Base-by-base conservation (phyloP, 2,329 filamentous ascomycete genomes). In the Podosphaera aphanis region DNA sequence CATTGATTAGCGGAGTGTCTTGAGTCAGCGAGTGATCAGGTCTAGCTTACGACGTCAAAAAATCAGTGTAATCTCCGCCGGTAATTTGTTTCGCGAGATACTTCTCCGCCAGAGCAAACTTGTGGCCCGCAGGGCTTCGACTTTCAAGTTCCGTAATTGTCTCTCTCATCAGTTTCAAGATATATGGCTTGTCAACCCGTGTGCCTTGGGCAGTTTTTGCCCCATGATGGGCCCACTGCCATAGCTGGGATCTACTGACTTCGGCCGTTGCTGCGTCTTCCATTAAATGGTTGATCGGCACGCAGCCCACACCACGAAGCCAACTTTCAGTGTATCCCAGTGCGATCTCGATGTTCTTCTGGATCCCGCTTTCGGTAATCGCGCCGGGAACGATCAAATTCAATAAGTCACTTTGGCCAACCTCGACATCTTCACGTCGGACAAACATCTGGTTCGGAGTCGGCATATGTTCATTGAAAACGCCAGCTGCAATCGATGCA, bases 391-490 rank as follows among this genome's bases (percentile, higher is more conserved):
- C 82, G 58, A 95, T 95, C 82, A 93, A 95, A 72, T 95, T 95
- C 49, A 95, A 73, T 45, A 98, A 72, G 59, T 95, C 90, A 57
- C 90, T 92, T 57, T 77, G 78, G 41, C 78, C 78, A 58, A 98
- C 78, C 58, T 74, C 66, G 49, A 94, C 85, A 42, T 95, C 88
- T 63, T 94, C 85, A 51, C 86, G 79, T 52, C 86, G 83, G 51
- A 84, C 67, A 62, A 88, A 90, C 57, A 93, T 76, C 66, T 98
- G 90, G 69, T 98, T 98, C 42, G 90, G 86, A 2, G 88, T 93
- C 8, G 90, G 90, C 90, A 98, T 98, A 70, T 95, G 68, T 68
- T 86, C 79, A 73, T 95, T 93, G 74, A 98, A 98, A 57, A 95
- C 72, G 42, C 94, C 88, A 36, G 76, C 76, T 19, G 90, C 88